Evolutionary conservation across 2,329 filamentous ascomycete genomes (phyloP), one percentile per base, ranked within the genome.

Genomic region (Pseudocercospora vitis): DNA sequence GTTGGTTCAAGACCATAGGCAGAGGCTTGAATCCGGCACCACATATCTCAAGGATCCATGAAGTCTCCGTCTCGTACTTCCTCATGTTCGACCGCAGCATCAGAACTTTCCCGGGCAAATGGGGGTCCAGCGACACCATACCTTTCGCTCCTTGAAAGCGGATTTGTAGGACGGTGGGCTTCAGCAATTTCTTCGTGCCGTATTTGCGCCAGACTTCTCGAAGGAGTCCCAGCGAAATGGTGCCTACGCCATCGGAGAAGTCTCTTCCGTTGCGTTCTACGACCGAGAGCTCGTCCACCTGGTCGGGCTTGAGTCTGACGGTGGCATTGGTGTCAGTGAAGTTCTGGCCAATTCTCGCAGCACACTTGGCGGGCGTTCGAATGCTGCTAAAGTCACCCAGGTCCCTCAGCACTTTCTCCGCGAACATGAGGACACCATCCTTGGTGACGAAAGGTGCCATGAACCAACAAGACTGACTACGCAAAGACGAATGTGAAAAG

Each of bases 201-300:
- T 87, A 70, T 4, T 71, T 65, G 1, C 72, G 68, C 78, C 83
- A 86, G 2, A 91, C 80, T n/a, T 75, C 76, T 11, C 79, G 68
- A 45, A 87, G 72, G 0, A 89, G 76, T 0, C 74, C 74, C 8
- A 61, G 64, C 0, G 89, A 92, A 4, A 94, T 81, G 0, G 83
- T 89, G 0, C 89, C 89, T 1, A 89, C 86, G 1, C 89, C 89
- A 65, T 94, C 89, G 56, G 86, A 91, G 66, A 94, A 95, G 0
- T 85, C 77, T 3, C 84, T 78, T 0, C 70, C 73, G 8, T 79
- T 79, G n/a, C 69, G 67, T 53, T 78, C 74, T 1, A 89, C 73
- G 53, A 88, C 84, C 0, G 66, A 59, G 0, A 84, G 76, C 1
- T 45, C 4, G 68, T 62, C 1, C 18, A 61, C 48, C 68, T 61